Evolutionary conservation across 257 asterid species (phyloP).

Genomic region (Nicotiana tabacum): DNA sequence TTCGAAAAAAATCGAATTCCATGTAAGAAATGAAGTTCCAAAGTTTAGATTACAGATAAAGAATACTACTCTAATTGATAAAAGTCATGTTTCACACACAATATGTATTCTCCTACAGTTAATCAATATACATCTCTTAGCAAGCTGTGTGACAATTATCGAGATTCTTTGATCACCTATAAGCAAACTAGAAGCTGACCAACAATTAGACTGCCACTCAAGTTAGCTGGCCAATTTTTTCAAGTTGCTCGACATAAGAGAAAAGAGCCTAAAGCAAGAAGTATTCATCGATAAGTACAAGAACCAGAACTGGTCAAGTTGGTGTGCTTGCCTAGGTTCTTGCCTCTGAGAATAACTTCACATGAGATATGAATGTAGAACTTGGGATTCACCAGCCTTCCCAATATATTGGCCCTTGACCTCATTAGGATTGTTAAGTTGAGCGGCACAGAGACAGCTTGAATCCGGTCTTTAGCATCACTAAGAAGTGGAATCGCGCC

Average conservation of each 20-base stretch:
- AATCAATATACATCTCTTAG: background rate
- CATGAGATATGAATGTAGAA: conserved; percentile 43
- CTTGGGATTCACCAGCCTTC: conserved; percentile 68
- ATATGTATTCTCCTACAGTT: background rate
- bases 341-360: conserved; percentile 47
- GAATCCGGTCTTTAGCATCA: conserved; percentile 31
- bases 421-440: conserved; percentile 63
- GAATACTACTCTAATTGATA: background rate
- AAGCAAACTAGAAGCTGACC: background rate
- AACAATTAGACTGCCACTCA: background rate
- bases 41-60: background rate
- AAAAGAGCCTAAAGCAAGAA: background rate
- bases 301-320: conserved; percentile 35
- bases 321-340: conserved; percentile 50
- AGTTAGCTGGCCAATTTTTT: background rate
- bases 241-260: background rate
- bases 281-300: conserved; percentile 43
- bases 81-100: background rate
- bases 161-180: background rate
- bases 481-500: conserved; percentile 63
- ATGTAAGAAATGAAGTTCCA: background rate
- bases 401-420: conserved; percentile 75
- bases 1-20: too few species aligned
- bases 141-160: background rate
- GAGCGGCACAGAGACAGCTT: conserved; percentile 47